These are phyloP conservation scores for Pythium folliculosum DNA, from an alignment of 352 stramenopile genomes.

Conservation along the genomic window DNA sequence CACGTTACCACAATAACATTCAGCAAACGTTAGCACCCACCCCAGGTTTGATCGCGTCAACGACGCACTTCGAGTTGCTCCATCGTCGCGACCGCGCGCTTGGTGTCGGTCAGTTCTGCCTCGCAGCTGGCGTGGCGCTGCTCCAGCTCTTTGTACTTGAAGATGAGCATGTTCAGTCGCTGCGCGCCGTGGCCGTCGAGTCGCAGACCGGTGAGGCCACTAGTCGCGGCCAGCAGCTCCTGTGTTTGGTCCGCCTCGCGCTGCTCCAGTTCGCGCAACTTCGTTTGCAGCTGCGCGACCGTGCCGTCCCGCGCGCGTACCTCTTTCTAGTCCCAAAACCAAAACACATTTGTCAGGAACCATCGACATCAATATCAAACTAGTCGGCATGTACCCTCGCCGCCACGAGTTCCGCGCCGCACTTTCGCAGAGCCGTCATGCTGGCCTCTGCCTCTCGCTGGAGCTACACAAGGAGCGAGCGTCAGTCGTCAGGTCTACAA, in stretches of 20 bases:
- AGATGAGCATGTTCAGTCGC: slow-evolving; percentile 53
- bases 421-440: slow-evolving; percentile 56
- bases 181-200: slow-evolving; percentile 34
- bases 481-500: background rate
- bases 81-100: slow-evolving; percentile 31
- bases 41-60: background rate
- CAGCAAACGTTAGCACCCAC: no score
- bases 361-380: background rate
- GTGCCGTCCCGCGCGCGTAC: slow-evolving; percentile 48
- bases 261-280: slow-evolving; percentile 34
- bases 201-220: slow-evolving; percentile 9
- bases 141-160: slow-evolving; percentile 73
- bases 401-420: slow-evolving; percentile 60
- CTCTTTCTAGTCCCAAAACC: slow-evolving; percentile 36
- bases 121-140: slow-evolving; percentile 35
- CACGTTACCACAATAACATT: background rate
- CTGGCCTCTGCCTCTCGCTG: slow-evolving; percentile 58
- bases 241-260: slow-evolving; percentile 45
- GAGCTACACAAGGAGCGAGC: slow-evolving; percentile 36
- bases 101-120: slow-evolving; percentile 39
- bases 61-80: slow-evolving; percentile 44
- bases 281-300: slow-evolving; percentile 38
- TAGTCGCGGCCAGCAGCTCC: slow-evolving; percentile 31
- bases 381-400: slow-evolving; percentile 38
- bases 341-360: background rate